These are phyloP conservation scores for Colletotrichum tropicicola DNA, from an alignment of 2,329 filamentous ascomycete species.

Conservation along the genomic window DNA sequence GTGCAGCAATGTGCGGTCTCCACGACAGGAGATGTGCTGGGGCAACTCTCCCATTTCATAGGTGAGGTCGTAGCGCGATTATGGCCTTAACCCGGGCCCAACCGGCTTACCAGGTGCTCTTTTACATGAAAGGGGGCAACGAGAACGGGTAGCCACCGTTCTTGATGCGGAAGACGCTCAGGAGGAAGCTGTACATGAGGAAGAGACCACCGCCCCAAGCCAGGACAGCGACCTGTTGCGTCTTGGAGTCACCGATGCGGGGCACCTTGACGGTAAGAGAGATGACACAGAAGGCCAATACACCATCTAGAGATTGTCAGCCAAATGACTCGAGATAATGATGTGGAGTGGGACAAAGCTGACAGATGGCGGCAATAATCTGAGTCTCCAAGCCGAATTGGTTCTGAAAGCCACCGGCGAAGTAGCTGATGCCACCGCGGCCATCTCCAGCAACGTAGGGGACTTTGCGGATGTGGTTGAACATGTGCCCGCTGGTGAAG, in stretches of 20 bases:
- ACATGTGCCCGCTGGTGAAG: slow-evolving; percentile 98
- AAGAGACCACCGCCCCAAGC: slow-evolving; percentile 82
- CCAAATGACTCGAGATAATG: slow-evolving; percentile 15
- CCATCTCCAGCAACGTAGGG: slow-evolving; percentile 91
- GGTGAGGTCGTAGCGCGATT: neutral
- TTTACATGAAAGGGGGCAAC: slow-evolving; percentile 83
- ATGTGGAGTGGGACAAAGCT: too few relatives aligned
- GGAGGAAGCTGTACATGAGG: slow-evolving; percentile 89
- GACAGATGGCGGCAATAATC: slow-evolving; percentile 93
- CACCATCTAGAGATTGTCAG: slow-evolving; percentile 63
- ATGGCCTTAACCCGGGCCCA: neutral
- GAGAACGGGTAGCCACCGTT: slow-evolving; percentile 95
- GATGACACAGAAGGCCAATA: slow-evolving; percentile 90
- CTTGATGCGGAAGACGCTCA: slow-evolving; percentile 94
- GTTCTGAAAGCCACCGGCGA: slow-evolving; percentile 90
- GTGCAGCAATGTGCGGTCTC: too few relatives aligned
- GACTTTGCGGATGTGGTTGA: slow-evolving; percentile 96
- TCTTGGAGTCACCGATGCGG: slow-evolving; percentile 79
- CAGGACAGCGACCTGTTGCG: slow-evolving; percentile 84
- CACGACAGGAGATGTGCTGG: too few relatives aligned
- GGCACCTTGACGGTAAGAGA: slow-evolving; percentile 92
- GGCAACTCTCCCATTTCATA: too few relatives aligned
- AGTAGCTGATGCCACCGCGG: slow-evolving; percentile 86
- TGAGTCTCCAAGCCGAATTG: slow-evolving; percentile 96
- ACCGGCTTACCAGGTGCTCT: neutral